Evolutionary conservation across 2,329 filamentous ascomycete genomes (phyloP), one percentile per base, ranked within the genome.

Genomic region (Intubia oerlemansii): DNA sequence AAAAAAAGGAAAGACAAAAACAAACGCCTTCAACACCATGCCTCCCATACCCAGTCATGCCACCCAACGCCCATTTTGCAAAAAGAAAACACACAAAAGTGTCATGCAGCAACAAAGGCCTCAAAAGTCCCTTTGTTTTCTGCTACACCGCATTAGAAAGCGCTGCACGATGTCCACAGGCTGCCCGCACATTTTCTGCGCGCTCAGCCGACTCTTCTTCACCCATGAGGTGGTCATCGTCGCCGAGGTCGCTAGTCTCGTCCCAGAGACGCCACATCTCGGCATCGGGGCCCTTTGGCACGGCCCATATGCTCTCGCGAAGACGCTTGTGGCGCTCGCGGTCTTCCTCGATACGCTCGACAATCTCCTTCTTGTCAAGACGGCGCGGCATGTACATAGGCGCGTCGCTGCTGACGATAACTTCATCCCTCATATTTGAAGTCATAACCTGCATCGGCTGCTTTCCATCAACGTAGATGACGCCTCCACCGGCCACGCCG

Each of bases 301-400:
- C 71, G 1, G 82, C 80, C 88, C 90, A 98, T 36, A 92, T 90
- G 41, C 73, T 82, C 53, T 98, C 88, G 14, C 88, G 59, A 42
- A 85, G 57, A 24, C 85, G 59, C 58, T 98, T 98, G 50, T 98
- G 90, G 24, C 88, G 60, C 49, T 98, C 88, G 4, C 88, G 62
- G 49, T 98, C 88, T 51, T 98, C 90, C 42, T 98, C 90, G 37
- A 98, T 92, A 23, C 88, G 63, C 54, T 95, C 84, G 52, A 95
- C 84, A 30, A 93, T 78, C 52, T 92, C 79, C 32, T 76, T 66
- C 51, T 85, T 88, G 43, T 93, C 80, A 29, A 88, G 48, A 11
- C 53, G 48, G 17, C 52, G 49, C 2, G 26, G 25, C 3, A 19
- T 17, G 11, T 25, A 20, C 5, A 46, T 38, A 19, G 36, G 37